phyloP scores from a whole-genome alignment of 2,329 filamentous ascomycete species.

The Rhexocercosporidium sp. region DNA sequence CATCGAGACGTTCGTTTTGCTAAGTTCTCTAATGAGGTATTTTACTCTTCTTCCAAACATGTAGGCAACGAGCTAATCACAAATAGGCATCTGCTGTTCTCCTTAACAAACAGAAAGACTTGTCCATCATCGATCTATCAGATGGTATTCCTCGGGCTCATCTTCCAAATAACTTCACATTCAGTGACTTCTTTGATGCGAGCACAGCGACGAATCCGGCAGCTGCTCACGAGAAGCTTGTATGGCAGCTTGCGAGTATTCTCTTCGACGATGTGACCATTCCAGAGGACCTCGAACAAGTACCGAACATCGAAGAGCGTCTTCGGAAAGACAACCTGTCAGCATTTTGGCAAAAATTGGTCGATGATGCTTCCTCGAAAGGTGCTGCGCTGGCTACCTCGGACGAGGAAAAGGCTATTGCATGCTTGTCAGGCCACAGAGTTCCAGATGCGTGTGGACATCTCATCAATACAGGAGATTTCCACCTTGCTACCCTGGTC shows the following conservation, averaged over 20 bases:
- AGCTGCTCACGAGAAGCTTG: conserved; percentile 68
- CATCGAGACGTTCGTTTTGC: conserved; percentile 68
- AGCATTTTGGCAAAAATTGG: conserved; percentile 67
- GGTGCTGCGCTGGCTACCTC: conserved; percentile 64
- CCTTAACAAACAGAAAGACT: conserved; percentile 58
- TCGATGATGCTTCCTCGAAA: conserved; percentile 62
- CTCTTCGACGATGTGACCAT: conserved; percentile 76
- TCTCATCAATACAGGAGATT: conserved; percentile 76
- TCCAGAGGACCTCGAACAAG: conserved; percentile 47
- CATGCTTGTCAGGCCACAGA: conserved; percentile 78
- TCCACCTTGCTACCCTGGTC: conserved; percentile 83
- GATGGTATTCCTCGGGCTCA: conserved; percentile 65
- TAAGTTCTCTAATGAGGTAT: conserved; percentile 63
- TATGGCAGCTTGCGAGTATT: conserved; percentile 87
- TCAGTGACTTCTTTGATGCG: conserved; percentile 54
- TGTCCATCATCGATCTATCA: conserved; percentile 58
- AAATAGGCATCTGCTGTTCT: conserved; percentile 59
- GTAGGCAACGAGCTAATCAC: conserved; percentile 26
- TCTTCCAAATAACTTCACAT: conserved; percentile 51
- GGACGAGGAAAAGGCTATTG: conserved; percentile 82
- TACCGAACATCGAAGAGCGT: conserved; percentile 44
- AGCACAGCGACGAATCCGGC: conserved; percentile 49
- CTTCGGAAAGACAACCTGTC: conserved; percentile 69
- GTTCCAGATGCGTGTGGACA: conserved; percentile 82
- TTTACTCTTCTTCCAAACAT: conserved; percentile 26